Conservation (phyloP, 345 rosid genomes). For the Pistacia vera region DNA sequence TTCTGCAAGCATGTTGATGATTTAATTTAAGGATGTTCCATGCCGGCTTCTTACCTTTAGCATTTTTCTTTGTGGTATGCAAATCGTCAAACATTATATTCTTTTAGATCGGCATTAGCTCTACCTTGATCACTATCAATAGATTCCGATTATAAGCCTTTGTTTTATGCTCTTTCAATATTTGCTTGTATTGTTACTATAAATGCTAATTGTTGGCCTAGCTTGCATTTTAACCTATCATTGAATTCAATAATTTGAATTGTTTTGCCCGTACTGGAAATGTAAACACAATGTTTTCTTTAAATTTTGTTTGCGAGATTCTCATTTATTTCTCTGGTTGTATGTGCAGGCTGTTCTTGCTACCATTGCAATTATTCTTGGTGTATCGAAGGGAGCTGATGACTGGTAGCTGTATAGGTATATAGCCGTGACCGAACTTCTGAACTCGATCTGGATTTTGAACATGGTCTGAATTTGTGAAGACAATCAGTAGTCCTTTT, state of each 20-base stretch:
- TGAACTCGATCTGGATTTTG: background rate
- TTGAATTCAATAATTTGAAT: background rate
- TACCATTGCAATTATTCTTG: conserved; percentile 67
- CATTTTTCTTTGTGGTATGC: no score
- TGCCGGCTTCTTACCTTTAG: no score
- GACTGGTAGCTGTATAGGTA: conserved; percentile 48
- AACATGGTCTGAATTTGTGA: background rate
- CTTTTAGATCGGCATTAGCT: no score
- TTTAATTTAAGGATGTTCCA: no score
- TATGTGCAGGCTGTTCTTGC: conserved; percentile 75
- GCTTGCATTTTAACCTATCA: no score
- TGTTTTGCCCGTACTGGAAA: background rate
- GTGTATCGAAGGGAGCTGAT: conserved; percentile 57
- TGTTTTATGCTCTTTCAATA: background rate
- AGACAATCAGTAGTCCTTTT: background rate
- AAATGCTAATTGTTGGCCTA: background rate
- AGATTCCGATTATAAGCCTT: background rate
- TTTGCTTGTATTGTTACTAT: background rate
- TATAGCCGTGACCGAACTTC: background rate
- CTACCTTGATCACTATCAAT: no score
- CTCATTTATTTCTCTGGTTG: background rate
- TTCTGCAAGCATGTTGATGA: no score
- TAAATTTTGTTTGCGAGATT: background rate
- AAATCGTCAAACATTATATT: no score
- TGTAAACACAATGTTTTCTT: background rate